Conservation (phyloP, 2,329 filamentous ascomycete species). For the Colletotrichum cordylinicola region DNA sequence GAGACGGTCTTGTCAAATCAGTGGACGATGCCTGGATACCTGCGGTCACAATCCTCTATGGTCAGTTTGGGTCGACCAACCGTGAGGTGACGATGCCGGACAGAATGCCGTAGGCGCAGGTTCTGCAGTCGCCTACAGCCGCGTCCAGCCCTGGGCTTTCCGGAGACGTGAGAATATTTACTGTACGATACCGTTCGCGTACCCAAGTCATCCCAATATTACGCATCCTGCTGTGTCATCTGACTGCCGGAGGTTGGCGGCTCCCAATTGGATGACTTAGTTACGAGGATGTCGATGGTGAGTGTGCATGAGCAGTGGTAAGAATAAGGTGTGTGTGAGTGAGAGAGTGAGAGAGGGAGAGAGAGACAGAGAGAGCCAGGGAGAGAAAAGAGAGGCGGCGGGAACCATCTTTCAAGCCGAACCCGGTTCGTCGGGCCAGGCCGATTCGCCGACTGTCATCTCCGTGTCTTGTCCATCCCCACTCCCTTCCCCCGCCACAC, state of each 20-base stretch:
- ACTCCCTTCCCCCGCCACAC: neutral
- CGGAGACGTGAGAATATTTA: neutral
- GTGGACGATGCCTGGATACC: neutral
- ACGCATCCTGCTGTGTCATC: neutral
- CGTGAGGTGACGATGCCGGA: neutral
- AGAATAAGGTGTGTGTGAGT: neutral
- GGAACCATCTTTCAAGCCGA: neutral
- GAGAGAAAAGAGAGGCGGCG: neutral
- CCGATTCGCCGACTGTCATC: neutral
- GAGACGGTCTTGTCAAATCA: neutral
- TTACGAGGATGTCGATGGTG: neutral
- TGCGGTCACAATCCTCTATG: neutral
- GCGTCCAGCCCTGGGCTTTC: neutral
- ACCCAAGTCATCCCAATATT: neutral
- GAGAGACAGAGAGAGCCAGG: neutral
- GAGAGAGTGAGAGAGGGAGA: neutral
- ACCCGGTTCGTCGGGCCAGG: neutral
- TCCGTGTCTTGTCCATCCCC: neutral
- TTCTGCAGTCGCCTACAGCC: neutral
- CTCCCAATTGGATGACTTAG: neutral
- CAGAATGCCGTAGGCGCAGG: neutral
- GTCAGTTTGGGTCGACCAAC: neutral
- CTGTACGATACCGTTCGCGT: neutral
- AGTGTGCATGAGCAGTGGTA: neutral
- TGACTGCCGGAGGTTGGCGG: neutral